phyloP scores from a whole-genome alignment of 23 red algal genomes.

The Gracilaria gracilis region DNA sequence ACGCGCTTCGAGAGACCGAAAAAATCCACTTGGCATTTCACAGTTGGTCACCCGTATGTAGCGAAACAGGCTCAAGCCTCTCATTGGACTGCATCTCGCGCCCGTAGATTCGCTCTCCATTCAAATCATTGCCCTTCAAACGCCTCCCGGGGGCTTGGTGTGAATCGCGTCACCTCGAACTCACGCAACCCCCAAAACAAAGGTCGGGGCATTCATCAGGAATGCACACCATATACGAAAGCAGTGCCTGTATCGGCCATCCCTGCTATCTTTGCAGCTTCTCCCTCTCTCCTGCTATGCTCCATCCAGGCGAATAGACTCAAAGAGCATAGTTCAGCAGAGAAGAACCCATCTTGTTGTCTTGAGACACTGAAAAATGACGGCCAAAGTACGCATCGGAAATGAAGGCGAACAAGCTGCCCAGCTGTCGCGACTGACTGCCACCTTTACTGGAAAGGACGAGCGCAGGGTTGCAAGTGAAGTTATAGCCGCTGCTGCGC shows the following conservation, averaged over 20 bases:
- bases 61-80: background rate
- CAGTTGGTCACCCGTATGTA: background rate
- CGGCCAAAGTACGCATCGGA: background rate
- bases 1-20: no score
- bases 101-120: background rate
- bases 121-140: background rate
- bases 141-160: background rate
- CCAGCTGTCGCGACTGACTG: constrained; percentile 22
- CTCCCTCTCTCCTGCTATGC: background rate
- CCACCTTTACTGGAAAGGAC: constrained; percentile 73
- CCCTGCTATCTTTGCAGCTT: background rate
- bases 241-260: background rate
- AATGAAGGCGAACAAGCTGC: background rate
- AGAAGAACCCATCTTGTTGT: no score
- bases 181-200: no score
- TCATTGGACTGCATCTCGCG: constrained; percentile 6
- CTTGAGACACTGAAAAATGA: background rate
- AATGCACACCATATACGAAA: background rate
- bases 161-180: constrained; percentile 10
- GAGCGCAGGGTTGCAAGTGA: constrained; percentile 63
- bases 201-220: background rate
- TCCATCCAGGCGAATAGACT: background rate
- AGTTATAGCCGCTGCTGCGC: constrained; percentile 50
- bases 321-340: background rate
- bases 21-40: background rate